These are phyloP conservation scores for Boletus barrowsii DNA, from an alignment of 768 basidiomycete species.

Conservation along the genomic window DNA sequence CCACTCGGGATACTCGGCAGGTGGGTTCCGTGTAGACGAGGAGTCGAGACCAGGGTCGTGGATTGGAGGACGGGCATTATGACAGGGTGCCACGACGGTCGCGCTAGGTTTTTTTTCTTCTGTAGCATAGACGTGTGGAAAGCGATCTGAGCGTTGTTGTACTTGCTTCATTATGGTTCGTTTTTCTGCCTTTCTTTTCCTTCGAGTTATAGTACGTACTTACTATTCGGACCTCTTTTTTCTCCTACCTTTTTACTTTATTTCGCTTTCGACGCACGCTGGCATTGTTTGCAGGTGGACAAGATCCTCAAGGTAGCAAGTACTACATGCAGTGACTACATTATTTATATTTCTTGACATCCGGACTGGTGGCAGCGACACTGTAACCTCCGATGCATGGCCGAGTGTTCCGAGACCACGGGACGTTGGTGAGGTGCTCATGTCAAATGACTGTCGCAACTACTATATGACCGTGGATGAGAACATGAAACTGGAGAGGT, in stretches of 20 bases:
- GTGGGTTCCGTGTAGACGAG: background rate
- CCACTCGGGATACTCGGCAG: background rate
- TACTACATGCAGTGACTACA: background rate
- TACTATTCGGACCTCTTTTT: background rate
- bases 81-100: background rate
- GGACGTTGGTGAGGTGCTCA: too few relatives aligned
- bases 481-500: too few relatives aligned
- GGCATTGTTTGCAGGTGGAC: background rate
- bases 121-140: conserved; percentile 18
- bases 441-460: too few relatives aligned
- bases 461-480: too few relatives aligned
- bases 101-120: background rate
- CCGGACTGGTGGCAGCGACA: too few relatives aligned
- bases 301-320: background rate
- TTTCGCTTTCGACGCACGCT: background rate
- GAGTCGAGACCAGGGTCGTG: conserved; percentile 13
- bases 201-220: background rate
- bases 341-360: background rate
- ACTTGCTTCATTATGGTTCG: conserved; percentile 16
- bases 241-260: too few relatives aligned
- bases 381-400: too few relatives aligned
- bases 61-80: conserved; percentile 19
- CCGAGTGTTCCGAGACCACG: too few relatives aligned
- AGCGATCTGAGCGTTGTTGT: conserved; percentile 23
- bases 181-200: too few relatives aligned